Base-by-base conservation (phyloP, 2,329 filamentous ascomycete species). In the Nemania bipapillata region DNA sequence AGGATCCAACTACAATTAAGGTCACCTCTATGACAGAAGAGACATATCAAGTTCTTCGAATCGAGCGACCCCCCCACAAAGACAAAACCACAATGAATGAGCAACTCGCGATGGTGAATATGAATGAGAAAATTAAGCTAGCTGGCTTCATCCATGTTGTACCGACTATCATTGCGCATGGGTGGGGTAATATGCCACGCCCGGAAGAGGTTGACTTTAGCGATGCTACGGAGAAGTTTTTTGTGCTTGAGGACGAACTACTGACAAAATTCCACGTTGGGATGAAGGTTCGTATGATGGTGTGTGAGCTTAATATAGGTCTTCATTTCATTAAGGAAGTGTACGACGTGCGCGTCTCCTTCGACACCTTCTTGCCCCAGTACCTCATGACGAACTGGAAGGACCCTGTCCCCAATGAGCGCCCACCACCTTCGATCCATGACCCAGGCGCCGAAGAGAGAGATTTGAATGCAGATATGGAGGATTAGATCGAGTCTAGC, bases 351-450 rank as follows among this genome's bases (percentile, higher is more conserved):
- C 85, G 86, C 65, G 88, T 88, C 2, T 86, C 86, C 0, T 92
- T 91, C 76, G 88, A 91, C 75, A 86, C 83, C 0, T 87, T 88
- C 65, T 80, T 94, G 28, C 85, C 87, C 0, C 92, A 94, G 77
- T 87, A 90, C 72, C 81, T 92, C 71, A 92, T 94, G 90, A 74
- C 84, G 24, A 79, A 84, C 20, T 94, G 87, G 85, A 92, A 89
- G 77, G 80, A 86, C 26, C 90, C 90, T 0, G 76, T 76, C 2
- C 73, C 73, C 0, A 81, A 81, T 30, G 79, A 83, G 15, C 82
- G 85, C 0, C 82, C 83, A 2, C 80, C 83, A 1, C 84, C 81
- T 3, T 86, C 84, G 0, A 78, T 84, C 2, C 73, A 82, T 11
- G 73, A 84, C 57, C 77, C 74, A 1, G 76, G 77, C 15, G 75